Conservation (phyloP, 2,329 filamentous ascomycete species). For the Camillea tinctor region DNA sequence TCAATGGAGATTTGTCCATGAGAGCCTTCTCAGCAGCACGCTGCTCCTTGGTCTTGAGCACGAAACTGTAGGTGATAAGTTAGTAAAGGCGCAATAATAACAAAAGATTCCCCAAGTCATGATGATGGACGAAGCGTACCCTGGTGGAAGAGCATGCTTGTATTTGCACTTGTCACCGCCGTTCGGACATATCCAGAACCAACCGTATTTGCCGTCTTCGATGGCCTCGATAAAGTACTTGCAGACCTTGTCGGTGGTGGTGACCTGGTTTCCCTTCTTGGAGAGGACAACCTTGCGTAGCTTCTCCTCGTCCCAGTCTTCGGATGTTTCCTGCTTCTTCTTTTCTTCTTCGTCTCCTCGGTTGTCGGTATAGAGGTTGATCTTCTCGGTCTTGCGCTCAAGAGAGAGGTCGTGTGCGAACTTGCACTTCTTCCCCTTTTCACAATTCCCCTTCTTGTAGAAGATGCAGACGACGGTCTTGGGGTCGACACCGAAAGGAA, state of each 20-base stretch:
- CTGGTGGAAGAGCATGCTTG: constrained; percentile 89
- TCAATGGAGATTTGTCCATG: constrained; percentile 91
- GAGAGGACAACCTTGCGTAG: constrained; percentile 84
- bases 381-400: constrained; percentile 91
- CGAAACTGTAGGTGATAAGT: constrained; percentile 61
- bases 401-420: constrained; percentile 89
- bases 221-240: constrained; percentile 97
- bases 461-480: constrained; percentile 97
- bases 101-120: neutral
- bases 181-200: constrained; percentile 98
- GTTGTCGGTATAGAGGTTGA: constrained; percentile 82
- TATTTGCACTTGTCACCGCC: constrained; percentile 99
- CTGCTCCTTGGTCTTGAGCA: constrained; percentile 97
- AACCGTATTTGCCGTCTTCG: constrained; percentile 97
- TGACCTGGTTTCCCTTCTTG: constrained; percentile 96
- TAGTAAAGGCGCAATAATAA: no score
- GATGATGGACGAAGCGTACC: constrained; percentile 57
- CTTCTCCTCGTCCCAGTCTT: constrained; percentile 97
- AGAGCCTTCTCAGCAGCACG: constrained; percentile 92
- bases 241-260: constrained; percentile 97
- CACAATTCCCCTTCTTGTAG: constrained; percentile 94
- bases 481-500: constrained; percentile 95
- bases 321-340: constrained; percentile 90
- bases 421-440: constrained; percentile 98
- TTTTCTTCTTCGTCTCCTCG: constrained; percentile 70